These are phyloP conservation scores for Ananas comosus DNA, from an alignment of 176 grass and related monocot genomes.

Conservation along the genomic window DNA sequence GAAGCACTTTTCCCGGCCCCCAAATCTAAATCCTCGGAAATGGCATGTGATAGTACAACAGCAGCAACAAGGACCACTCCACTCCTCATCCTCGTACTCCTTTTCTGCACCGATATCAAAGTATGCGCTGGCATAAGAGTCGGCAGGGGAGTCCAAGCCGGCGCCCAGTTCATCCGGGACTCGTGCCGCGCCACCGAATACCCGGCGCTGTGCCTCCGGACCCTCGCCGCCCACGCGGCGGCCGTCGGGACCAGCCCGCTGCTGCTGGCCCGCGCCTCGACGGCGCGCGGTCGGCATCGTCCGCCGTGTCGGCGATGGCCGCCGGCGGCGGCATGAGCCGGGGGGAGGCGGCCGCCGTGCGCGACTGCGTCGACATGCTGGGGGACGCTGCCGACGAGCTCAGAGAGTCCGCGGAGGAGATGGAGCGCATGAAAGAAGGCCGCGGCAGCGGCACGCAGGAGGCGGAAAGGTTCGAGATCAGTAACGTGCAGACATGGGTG, in stretches of 20 bases:
- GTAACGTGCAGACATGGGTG: slow-evolving; percentile 67
- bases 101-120: background rate
- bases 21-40: too few species aligned
- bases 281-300: slow-evolving; percentile 6
- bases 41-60: background rate
- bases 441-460: background rate
- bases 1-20: too few species aligned
- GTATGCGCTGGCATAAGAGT: background rate
- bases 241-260: slow-evolving; percentile 13
- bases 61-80: slow-evolving; percentile 4
- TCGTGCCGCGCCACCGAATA: slow-evolving; percentile 22
- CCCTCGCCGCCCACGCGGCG: slow-evolving; percentile 18
- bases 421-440: slow-evolving; percentile 16
- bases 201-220: slow-evolving; percentile 26
- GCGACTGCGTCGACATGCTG: slow-evolving; percentile 54
- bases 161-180: slow-evolving; percentile 19
- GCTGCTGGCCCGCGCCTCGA: slow-evolving; percentile 16
- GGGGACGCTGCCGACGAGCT: slow-evolving; percentile 45
- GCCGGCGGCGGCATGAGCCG: slow-evolving; percentile 7
- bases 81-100: slow-evolving; percentile 8
- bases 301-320: slow-evolving; percentile 5
- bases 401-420: slow-evolving; percentile 32
- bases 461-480: slow-evolving; percentile 29
- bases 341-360: slow-evolving; percentile 33
- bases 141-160: background rate